A percentile compares a stretch with the other conserved stretches of the same genome.
phyloP scores from a whole-genome alignment of 2,329 filamentous ascomycete genomes.

The Oidium heveae region DNA sequence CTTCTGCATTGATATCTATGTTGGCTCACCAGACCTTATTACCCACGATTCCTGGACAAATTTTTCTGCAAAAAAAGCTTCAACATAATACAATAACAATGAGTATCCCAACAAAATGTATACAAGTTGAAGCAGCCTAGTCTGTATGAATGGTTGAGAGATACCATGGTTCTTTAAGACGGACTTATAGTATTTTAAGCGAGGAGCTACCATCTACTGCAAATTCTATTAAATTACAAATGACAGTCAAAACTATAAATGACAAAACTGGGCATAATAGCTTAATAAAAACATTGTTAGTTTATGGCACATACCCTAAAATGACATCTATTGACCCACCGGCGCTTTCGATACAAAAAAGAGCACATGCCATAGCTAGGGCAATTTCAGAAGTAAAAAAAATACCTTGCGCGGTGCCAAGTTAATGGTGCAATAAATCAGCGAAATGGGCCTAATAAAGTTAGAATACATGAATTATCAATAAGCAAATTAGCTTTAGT shows the following conservation, averaged over 20 bases:
- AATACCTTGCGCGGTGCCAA: not conserved
- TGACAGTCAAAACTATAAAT: too few relatives aligned
- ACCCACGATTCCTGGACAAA: not conserved
- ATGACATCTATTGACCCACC: not conserved
- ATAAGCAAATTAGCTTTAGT: constrained; percentile 1
- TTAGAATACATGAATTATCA: constrained; percentile 1
- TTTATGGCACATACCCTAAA: not conserved
- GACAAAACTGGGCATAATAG: too few relatives aligned
- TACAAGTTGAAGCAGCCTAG: constrained; percentile 1
- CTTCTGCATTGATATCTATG: constrained; percentile 3
- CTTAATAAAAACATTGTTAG: too few relatives aligned
- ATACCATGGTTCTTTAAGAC: too few relatives aligned
- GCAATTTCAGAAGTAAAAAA: constrained; percentile 3
- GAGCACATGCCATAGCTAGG: constrained; percentile 1
- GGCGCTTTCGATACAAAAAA: not conserved
- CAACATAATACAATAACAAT: not conserved
- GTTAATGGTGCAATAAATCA: not conserved
- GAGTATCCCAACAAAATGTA: not conserved
- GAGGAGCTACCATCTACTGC: too few relatives aligned
- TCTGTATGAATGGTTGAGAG: constrained; percentile 1
- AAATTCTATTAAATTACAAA: too few relatives aligned
- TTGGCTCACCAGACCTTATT: constrained; percentile 1
- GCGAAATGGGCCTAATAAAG: not conserved
- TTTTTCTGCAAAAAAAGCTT: constrained; percentile 2
- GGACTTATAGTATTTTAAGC: too few relatives aligned